Evolutionary conservation across 2,329 filamentous ascomycete species (phyloP).

Genomic region (Proliferodiscus dingleyae): DNA sequence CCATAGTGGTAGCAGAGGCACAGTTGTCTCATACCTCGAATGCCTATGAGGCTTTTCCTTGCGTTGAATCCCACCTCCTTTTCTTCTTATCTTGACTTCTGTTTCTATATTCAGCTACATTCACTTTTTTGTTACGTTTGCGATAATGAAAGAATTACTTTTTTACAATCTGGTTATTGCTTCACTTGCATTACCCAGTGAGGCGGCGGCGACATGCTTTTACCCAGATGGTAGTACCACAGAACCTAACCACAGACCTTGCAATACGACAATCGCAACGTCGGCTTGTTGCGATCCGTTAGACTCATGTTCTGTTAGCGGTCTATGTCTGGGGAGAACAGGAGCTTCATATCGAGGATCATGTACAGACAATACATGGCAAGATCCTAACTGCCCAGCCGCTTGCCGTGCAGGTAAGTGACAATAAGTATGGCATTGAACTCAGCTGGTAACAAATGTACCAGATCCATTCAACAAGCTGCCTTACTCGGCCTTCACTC

Average conservation of each 20-base stretch:
- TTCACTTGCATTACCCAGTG: not conserved
- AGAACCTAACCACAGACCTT: slow-evolving; percentile 13
- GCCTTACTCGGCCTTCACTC: slow-evolving; percentile 7
- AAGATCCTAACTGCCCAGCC: slow-evolving; percentile 4
- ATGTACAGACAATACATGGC: slow-evolving; percentile 15
- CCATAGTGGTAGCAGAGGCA: not conserved
- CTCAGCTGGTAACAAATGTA: not conserved
- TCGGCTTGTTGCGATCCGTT: slow-evolving; percentile 15
- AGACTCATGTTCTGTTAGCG: slow-evolving; percentile 12
- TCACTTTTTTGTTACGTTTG: not conserved
- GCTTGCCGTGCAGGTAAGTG: slow-evolving; percentile 7
- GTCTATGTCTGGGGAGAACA: slow-evolving; percentile 11
- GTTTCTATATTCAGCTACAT: not conserved
- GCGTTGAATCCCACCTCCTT: not conserved
- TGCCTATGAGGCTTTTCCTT: not conserved
- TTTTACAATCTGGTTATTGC: not conserved
- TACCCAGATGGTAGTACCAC: slow-evolving; percentile 15
- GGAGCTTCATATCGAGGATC: slow-evolving; percentile 14
- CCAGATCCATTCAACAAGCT: slow-evolving; percentile 10
- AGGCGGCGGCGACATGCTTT: slow-evolving; percentile 5
- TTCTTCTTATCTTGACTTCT: not conserved
- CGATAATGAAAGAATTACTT: not conserved
- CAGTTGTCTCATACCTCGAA: not conserved
- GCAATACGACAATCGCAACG: slow-evolving; percentile 9
- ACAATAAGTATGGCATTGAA: not conserved